Base-by-base conservation (phyloP, 2,329 filamentous ascomycete genomes). In the Fusarium sp. region DNA sequence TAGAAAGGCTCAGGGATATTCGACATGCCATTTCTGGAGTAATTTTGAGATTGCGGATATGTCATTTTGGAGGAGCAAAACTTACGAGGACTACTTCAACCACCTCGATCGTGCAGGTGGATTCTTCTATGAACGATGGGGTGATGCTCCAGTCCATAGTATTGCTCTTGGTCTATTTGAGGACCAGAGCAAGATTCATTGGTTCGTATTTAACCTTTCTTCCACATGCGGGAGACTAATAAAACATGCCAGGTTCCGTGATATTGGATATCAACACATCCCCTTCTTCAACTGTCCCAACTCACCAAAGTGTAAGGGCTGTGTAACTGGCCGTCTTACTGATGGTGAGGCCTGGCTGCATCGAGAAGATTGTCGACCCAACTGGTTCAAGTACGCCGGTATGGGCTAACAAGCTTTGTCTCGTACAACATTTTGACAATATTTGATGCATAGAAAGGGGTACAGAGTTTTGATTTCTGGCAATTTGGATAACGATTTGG, bases 241-340 rank as follows among this genome's bases (percentile, higher is more conserved):
- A 67, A 56, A 62, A 21, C 35, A 33, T 18, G 32, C 11, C 72
- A 97, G 95, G 95, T 99, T 99, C 92, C 95, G 96, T 60, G 96
- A 99, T 81, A 98, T 99, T 75, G 96, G 96, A 65, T 99, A 99
- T 85, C 95, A 98, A 79, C 96, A 99, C 78, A 95, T 98, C 60
- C 96, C 96, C 50, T 99, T 97, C 85, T 97, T 97, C 88, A 99
- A 99, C 85, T 99, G 96, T 81, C 96, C 96, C 71, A 98, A 97
- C 84, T 97, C 93, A 60, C 93, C 94, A 56, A 98, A 98, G 83
- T 98, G 96, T 82, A 92, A 89, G 75, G 94, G 94, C 74, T 98
- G 96, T 81, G 88, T 91, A n/a, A 90, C 94, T 2, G 96, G 96
- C 56, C 90, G 93, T 67, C 93, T 98, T 79, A 98, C 94, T 32